These are phyloP conservation scores for Phytopythium oedochilum DNA, from an alignment of 352 stramenopile species.

Conservation along the genomic window DNA sequence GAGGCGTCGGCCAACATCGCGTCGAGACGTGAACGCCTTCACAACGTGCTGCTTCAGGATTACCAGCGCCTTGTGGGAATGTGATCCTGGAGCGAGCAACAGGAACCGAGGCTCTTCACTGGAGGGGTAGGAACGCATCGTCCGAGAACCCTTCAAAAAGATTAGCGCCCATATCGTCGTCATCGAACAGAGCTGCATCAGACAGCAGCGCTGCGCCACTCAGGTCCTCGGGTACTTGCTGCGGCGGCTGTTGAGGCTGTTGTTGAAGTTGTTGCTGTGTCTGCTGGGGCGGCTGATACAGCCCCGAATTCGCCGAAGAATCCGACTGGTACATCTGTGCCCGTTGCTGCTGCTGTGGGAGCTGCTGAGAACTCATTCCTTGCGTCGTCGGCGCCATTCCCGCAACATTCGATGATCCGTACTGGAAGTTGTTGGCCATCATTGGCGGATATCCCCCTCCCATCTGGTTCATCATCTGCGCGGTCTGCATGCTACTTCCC, in stretches of 20 bases:
- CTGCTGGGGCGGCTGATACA: constrained; percentile 9
- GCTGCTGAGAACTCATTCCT: constrained; percentile 8
- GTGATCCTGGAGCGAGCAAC: neutral
- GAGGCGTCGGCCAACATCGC: constrained; percentile 33
- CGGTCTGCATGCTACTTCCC: constrained; percentile 25
- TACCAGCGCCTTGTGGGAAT: constrained; percentile 23
- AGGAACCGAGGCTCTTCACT: neutral
- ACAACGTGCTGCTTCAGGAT: constrained; percentile 40
- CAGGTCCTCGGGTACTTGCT: constrained; percentile 9
- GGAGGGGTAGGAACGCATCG: constrained; percentile 48
- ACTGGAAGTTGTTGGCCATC: constrained; percentile 43
- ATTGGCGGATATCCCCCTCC: constrained; percentile 25
- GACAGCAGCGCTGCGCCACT: constrained; percentile 15
- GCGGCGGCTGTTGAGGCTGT: constrained; percentile 14
- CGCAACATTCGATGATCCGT: constrained; percentile 2
- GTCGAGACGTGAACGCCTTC: constrained; percentile 50
- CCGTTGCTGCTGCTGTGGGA: constrained; percentile 17
- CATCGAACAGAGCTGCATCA: constrained; percentile 36
- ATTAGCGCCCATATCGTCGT: constrained; percentile 30
- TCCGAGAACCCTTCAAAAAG: constrained; percentile 76
- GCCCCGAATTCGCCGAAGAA: neutral
- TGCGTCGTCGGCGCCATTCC: neutral
- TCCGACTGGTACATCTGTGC: constrained; percentile 4
- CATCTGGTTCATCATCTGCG: constrained; percentile 53
- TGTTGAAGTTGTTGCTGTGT: constrained; percentile 15